Conservation (phyloP, 495 filamentous ascomycete species). For the Hypoxylon subgilvum region DNA sequence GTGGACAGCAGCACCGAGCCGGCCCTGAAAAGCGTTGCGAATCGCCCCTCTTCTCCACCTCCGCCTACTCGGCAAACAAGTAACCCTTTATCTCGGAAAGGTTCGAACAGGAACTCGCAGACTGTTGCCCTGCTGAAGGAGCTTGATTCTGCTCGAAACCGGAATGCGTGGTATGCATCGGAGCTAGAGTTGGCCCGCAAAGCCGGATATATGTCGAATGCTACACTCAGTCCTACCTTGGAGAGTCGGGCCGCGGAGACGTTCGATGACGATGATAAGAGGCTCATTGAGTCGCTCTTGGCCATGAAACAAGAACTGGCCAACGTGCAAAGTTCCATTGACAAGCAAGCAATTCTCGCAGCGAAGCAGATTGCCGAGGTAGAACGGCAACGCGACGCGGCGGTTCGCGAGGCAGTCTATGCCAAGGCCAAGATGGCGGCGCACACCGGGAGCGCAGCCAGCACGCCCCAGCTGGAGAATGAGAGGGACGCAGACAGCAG, state of each 20-base stretch:
- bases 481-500: constrained; percentile 62
- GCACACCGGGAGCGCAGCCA: constrained; percentile 67
- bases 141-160: constrained; percentile 77
- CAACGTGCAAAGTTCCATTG: constrained; percentile 84
- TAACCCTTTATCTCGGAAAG: constrained; percentile 55
- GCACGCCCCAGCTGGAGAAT: constrained; percentile 72
- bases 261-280: constrained; percentile 87
- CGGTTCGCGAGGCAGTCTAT: constrained; percentile 90
- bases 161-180: constrained; percentile 96
- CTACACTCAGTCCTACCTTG: constrained; percentile 72
- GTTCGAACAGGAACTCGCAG: constrained; percentile 61
- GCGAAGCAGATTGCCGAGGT: constrained; percentile 90
- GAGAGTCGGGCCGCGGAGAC: constrained; percentile 77
- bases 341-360: constrained; percentile 80
- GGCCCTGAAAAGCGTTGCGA: constrained; percentile 47
- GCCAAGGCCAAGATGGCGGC: constrained; percentile 91
- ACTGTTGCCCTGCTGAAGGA: constrained; percentile 75
- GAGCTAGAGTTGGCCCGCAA: constrained; percentile 89
- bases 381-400: constrained; percentile 89
- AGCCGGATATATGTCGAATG: constrained; percentile 79
- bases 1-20: constrained; percentile 58
- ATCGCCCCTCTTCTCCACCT: constrained; percentile 58
- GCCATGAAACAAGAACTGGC: constrained; percentile 84
- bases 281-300: constrained; percentile 89
- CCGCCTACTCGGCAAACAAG: constrained; percentile 58